Conservation (phyloP, 139 green algal species). For the Marvania coccoides region DNA sequence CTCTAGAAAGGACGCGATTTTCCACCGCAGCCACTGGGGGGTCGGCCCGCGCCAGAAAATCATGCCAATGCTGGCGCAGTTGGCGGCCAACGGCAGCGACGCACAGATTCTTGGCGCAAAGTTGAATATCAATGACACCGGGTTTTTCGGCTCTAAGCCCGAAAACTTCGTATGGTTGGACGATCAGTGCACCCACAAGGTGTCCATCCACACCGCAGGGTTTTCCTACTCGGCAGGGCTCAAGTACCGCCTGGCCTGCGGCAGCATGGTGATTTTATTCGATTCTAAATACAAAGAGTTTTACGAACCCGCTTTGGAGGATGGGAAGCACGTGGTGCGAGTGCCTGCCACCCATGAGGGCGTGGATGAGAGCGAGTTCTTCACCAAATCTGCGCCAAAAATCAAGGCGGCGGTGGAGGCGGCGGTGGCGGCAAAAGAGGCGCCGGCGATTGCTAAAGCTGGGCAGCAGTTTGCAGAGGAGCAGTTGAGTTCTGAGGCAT, state of each 20-base stretch:
- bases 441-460: conserved; percentile 12
- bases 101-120: conserved; percentile 3
- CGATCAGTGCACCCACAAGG: conserved; percentile 24
- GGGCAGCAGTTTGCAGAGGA: conserved; percentile 21
- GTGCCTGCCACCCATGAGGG: conserved; percentile 4
- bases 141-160: conserved; percentile 11
- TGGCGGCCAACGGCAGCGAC: not conserved
- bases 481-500: conserved; percentile 15
- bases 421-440: not conserved
- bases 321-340: conserved; percentile 12
- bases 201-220: conserved; percentile 25
- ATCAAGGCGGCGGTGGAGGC: conserved; percentile 19
- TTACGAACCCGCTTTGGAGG: conserved; percentile 27
- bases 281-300: conserved; percentile 22
- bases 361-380: conserved; percentile 11
- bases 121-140: conserved; percentile 22
- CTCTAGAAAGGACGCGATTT: conserved; percentile 9
- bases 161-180: conserved; percentile 23
- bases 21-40: conserved; percentile 26
- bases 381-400: conserved; percentile 8
- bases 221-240: conserved; percentile 28
- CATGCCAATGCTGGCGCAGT: conserved; percentile 20
- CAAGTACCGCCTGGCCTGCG: conserved; percentile 36
- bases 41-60: conserved; percentile 16
- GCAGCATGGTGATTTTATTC: conserved; percentile 23